These are phyloP conservation scores for Fusarium chlamydosporum DNA, from an alignment of 2,329 filamentous ascomycete species.

Conservation along the genomic window DNA sequence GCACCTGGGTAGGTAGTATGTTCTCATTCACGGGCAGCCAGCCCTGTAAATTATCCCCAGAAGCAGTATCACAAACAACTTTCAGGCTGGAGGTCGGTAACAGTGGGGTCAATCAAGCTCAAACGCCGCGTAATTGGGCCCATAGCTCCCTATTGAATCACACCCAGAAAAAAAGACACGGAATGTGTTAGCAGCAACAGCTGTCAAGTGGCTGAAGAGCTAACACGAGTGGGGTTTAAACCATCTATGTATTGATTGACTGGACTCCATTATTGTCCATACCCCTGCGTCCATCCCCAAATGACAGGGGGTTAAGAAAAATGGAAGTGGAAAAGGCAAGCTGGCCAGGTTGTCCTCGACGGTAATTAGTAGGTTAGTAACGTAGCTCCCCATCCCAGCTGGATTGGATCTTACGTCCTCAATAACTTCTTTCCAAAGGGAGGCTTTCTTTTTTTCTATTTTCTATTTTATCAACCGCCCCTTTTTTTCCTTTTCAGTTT, in stretches of 20 bases:
- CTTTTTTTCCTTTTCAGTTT: constrained; percentile 30
- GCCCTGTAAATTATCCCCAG: constrained; percentile 10
- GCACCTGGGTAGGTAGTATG: background rate
- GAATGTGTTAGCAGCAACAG: constrained; percentile 39
- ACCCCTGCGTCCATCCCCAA: constrained; percentile 47
- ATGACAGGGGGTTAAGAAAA: constrained; percentile 32
- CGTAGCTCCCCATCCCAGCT: constrained; percentile 1
- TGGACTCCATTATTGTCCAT: too few species aligned
- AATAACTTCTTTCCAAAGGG: constrained; percentile 43
- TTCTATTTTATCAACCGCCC: constrained; percentile 28
- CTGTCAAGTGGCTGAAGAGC: constrained; percentile 40
- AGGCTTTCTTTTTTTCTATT: constrained; percentile 35
- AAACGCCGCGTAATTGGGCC: constrained; percentile 26
- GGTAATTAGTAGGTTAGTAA: constrained; percentile 20
- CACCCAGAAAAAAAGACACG: constrained; percentile 3
- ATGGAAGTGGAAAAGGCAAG: constrained; percentile 31
- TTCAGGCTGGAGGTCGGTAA: constrained; percentile 2
- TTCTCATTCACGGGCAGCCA: constrained; percentile 2
- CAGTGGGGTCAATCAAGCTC: constrained; percentile 17
- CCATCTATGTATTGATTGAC: constrained; percentile 4
- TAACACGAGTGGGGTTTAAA: constrained; percentile 40
- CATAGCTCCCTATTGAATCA: constrained; percentile 9
- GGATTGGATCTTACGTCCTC: constrained; percentile 28
- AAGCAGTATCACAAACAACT: constrained; percentile 6
- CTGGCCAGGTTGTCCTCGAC: constrained; percentile 51